Evolutionary conservation across 1,284 basidiomycete species (phyloP).

Genomic region (Pseudozyma tsukubaensis): DNA sequence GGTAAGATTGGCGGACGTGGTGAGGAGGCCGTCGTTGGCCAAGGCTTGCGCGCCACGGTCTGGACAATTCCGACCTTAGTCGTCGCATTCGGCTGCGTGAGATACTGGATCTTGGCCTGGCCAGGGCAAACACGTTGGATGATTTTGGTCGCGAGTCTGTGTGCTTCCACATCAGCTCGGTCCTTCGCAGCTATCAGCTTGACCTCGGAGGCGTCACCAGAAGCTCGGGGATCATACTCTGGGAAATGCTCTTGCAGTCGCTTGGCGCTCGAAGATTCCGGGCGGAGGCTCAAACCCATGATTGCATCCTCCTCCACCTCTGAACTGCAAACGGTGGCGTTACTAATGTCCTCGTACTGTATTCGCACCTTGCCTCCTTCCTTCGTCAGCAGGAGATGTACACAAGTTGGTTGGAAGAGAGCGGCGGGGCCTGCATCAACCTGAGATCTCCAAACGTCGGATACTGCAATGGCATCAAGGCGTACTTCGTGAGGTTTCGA

Average conservation of each 20-base stretch:
- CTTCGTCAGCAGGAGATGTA: not conserved
- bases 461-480: constrained; percentile 24
- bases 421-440: not conserved
- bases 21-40: not conserved
- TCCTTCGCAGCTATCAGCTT: constrained; percentile 20
- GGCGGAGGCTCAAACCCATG: constrained; percentile 14
- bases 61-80: constrained; percentile 9
- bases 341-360: constrained; percentile 19
- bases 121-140: not conserved
- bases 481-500: constrained; percentile 1
- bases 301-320: constrained; percentile 7
- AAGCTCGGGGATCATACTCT: constrained; percentile 29
- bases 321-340: constrained; percentile 3
- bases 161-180: not conserved
- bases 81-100: constrained; percentile 8
- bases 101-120: not conserved
- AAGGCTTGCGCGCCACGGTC: constrained; percentile 4
- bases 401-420: not conserved
- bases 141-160: constrained; percentile 3
- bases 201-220: constrained; percentile 19
- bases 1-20: not conserved
- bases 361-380: constrained; percentile 6
- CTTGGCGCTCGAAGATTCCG: constrained; percentile 8
- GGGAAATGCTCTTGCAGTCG: constrained; percentile 16
- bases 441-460: constrained; percentile 32